These are phyloP conservation scores for Cryptococcus sp. DNA, from an alignment of 1,284 basidiomycete genomes.

Conservation along the genomic window DNA sequence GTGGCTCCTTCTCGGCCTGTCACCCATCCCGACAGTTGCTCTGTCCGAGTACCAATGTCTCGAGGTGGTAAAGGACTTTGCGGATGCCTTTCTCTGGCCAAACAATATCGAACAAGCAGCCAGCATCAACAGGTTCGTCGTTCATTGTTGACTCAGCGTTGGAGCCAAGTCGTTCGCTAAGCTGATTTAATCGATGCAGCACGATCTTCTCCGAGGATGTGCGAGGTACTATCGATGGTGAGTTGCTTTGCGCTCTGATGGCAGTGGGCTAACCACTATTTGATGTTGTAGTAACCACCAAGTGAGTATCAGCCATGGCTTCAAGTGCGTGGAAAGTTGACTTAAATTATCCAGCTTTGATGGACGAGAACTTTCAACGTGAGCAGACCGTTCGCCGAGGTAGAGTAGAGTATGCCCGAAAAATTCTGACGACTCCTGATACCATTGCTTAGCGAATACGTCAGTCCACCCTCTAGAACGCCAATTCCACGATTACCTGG, in stretches of 20 bases:
- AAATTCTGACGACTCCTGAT: background rate
- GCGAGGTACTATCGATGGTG: conserved; percentile 23
- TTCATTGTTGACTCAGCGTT: background rate
- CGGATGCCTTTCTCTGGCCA: conserved; percentile 19
- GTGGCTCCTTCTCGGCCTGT: background rate
- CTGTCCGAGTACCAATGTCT: conserved; percentile 5
- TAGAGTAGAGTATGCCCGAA: background rate
- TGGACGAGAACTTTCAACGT: conserved; percentile 21
- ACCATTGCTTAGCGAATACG: conserved; percentile 10
- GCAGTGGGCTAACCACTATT: background rate
- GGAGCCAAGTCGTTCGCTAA: background rate
- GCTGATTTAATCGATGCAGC: conserved; percentile 11
- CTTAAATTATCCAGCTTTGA: conserved; percentile 10
- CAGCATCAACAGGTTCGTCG: conserved; percentile 19
- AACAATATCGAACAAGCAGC: conserved; percentile 17
- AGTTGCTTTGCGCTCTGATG: background rate
- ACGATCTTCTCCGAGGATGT: conserved; percentile 30
- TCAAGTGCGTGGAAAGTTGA: background rate
- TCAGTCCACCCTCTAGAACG: background rate
- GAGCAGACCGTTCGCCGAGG: conserved; percentile 1
- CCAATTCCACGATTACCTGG: conserved; percentile 3
- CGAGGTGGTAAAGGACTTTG: conserved; percentile 13
- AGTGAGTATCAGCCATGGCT: conserved; percentile 9
- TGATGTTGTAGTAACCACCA: conserved; percentile 13
- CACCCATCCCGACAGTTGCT: background rate